phyloP scores from a whole-genome alignment of 257 asterid species.

The Solanum gracilifrons region DNA sequence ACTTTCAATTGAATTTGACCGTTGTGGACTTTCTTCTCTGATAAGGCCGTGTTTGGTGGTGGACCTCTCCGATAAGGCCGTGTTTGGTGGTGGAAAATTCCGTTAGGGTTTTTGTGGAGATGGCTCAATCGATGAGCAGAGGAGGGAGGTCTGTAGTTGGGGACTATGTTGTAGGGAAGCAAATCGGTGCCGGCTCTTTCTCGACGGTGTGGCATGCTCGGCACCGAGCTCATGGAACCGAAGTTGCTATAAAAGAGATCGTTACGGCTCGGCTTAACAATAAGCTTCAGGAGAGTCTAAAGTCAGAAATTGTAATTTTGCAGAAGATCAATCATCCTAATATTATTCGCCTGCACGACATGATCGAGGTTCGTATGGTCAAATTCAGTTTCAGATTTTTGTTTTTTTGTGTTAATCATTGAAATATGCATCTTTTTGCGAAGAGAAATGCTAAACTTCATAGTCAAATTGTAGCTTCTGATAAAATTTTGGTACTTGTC shows the following conservation, averaged over 20 bases:
- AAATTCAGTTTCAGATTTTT: background rate
- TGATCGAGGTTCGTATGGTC: slow-evolving; percentile 60
- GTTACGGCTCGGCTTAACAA: slow-evolving; percentile 42
- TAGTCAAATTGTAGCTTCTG: background rate
- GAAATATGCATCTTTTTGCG: background rate
- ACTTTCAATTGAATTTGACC: background rate
- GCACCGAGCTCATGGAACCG: slow-evolving; percentile 73
- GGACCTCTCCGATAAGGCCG: background rate
- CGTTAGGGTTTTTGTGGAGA: slow-evolving; percentile 9
- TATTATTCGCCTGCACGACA: slow-evolving; percentile 82
- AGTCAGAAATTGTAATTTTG: slow-evolving; percentile 79
- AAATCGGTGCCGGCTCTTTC: slow-evolving; percentile 75
- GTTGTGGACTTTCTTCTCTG: background rate
- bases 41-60: background rate
- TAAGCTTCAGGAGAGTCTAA: slow-evolving; percentile 68
- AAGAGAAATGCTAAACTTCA: background rate
- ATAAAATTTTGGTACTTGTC: background rate
- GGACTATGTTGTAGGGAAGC: slow-evolving; percentile 68
- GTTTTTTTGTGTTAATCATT: background rate
- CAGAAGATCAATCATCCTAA: slow-evolving; percentile 81
- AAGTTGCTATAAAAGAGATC: slow-evolving; percentile 88
- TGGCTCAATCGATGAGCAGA: slow-evolving; percentile 50
- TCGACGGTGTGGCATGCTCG: slow-evolving; percentile 95
- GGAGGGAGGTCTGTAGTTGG: slow-evolving; percentile 52
- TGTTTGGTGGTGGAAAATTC: background rate